These are phyloP conservation scores for Fusarium dimerum DNA, from an alignment of 2,329 filamentous ascomycete species.

Conservation along the genomic window DNA sequence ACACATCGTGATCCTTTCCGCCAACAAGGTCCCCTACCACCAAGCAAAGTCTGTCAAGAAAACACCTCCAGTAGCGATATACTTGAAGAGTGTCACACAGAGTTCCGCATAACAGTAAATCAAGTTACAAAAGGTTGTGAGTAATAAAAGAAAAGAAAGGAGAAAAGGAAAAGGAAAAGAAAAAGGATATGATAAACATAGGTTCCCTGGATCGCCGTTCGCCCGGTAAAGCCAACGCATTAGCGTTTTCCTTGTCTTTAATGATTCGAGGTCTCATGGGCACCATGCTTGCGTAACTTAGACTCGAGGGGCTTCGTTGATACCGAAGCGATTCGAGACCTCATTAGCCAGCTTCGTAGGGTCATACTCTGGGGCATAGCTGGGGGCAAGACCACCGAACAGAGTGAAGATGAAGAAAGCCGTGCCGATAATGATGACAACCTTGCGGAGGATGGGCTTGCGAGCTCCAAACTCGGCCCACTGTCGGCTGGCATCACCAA, in stretches of 20 bases:
- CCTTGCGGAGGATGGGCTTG: conserved; percentile 76
- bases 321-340: conserved; percentile 52
- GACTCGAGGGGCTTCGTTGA: conserved; percentile 29
- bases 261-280: conserved; percentile 16
- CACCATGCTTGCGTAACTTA: conserved; percentile 16
- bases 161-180: conserved; percentile 15
- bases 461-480: conserved; percentile 85
- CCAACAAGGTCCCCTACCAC: conserved; percentile 12
- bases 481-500: conserved; percentile 68
- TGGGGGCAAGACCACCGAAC: conserved; percentile 66
- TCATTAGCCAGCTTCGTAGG: conserved; percentile 50
- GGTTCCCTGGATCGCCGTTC: conserved; percentile 35
- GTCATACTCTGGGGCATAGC: conserved; percentile 57
- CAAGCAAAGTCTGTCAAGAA: conserved; percentile 31
- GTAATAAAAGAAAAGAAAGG: conserved; percentile 9
- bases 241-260: conserved; percentile 5
- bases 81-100: conserved; percentile 21
- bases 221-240: conserved; percentile 32
- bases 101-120: conserved; percentile 28
- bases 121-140: conserved; percentile 21
- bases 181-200: conserved; percentile 22
- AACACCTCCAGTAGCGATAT: conserved; percentile 35
- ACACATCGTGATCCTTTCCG: conserved; percentile 32
- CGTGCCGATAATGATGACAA: conserved; percentile 66
- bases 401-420: conserved; percentile 69